Evolutionary conservation across 345 rosid species (phyloP).

Genomic region (Murraya paniculata): DNA sequence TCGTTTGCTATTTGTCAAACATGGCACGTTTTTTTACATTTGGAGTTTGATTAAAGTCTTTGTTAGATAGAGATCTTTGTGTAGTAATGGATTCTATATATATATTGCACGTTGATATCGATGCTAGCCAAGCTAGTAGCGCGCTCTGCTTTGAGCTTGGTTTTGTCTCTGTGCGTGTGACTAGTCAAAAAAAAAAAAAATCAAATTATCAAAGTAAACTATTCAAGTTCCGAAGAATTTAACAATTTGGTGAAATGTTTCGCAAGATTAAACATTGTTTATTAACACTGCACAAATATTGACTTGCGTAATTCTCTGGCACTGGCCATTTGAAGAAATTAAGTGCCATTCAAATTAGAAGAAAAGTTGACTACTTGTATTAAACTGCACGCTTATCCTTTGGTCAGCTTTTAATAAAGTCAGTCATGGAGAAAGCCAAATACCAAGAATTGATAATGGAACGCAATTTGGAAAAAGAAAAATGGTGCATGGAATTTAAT

Average conservation of each 20-base stretch:
- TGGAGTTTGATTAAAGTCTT: no score
- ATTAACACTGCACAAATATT: no score
- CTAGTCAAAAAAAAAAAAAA: neutral
- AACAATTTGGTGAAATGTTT: neutral
- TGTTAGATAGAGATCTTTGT: no score
- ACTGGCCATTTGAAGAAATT: no score
- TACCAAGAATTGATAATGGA: no score
- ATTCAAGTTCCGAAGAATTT: neutral
- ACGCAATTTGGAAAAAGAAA: no score
- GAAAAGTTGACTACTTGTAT: neutral
- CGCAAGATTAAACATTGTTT: neutral
- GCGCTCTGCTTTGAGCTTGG: neutral
- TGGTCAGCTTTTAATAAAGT: neutral
- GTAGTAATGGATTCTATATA: no score
- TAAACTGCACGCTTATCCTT: neutral
- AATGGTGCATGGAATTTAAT: no score
- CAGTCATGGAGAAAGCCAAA: no score
- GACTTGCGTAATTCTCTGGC: no score
- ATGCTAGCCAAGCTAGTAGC: neutral
- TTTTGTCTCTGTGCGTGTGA: neutral
- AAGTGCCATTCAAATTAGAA: neutral
- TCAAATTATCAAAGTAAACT: neutral
- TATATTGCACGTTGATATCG: neutral
- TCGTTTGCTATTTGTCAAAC: neutral
- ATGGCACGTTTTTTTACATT: neutral